Evolutionary conservation across 2,329 filamentous ascomycete genomes (phyloP).

Genomic region (Phialophora verrucosa): DNA sequence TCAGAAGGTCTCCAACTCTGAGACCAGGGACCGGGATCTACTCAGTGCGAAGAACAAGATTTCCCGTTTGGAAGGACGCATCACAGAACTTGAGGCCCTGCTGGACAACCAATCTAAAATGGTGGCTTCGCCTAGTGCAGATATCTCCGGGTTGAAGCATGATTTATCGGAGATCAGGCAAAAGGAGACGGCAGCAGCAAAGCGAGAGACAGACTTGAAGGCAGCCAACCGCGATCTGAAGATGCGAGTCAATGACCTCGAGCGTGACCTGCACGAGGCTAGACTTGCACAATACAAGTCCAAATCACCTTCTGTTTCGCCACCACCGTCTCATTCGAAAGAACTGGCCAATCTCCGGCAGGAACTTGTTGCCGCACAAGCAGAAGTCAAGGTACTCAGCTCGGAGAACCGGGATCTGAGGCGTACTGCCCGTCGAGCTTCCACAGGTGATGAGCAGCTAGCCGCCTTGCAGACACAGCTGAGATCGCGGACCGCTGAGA

Average conservation of each 20-base stretch:
- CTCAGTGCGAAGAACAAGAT: slow-evolving; percentile 64
- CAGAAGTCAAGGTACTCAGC: slow-evolving; percentile 63
- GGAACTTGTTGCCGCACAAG: slow-evolving; percentile 66
- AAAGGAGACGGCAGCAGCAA: slow-evolving; percentile 68
- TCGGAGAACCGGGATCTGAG: slow-evolving; percentile 57
- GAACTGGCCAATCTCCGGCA: slow-evolving; percentile 65
- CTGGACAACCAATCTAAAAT: slow-evolving; percentile 61
- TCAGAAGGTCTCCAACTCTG: slow-evolving; percentile 53
- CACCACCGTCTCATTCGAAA: slow-evolving; percentile 60
- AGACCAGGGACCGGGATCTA: slow-evolving; percentile 56
- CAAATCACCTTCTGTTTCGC: slow-evolving; percentile 60
- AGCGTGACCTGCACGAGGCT: slow-evolving; percentile 70
- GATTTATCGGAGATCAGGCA: slow-evolving; percentile 69
- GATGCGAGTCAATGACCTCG: slow-evolving; percentile 68
- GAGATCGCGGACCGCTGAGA: slow-evolving; percentile 55
- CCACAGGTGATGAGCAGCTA: slow-evolving; percentile 50
- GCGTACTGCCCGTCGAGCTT: slow-evolving; percentile 59
- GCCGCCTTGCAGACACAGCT: slow-evolving; percentile 54
- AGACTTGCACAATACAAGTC: slow-evolving; percentile 53
- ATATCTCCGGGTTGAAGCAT: slow-evolving; percentile 66
- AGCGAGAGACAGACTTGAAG: slow-evolving; percentile 69
- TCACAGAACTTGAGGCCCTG: slow-evolving; percentile 57
- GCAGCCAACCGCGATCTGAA: slow-evolving; percentile 68
- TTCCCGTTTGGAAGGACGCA: slow-evolving; percentile 66
- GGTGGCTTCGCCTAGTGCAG: slow-evolving; percentile 47